These are phyloP conservation scores for Pyrenula aspistea DNA, from an alignment of 495 filamentous ascomycete genomes.

Conservation along the genomic window DNA sequence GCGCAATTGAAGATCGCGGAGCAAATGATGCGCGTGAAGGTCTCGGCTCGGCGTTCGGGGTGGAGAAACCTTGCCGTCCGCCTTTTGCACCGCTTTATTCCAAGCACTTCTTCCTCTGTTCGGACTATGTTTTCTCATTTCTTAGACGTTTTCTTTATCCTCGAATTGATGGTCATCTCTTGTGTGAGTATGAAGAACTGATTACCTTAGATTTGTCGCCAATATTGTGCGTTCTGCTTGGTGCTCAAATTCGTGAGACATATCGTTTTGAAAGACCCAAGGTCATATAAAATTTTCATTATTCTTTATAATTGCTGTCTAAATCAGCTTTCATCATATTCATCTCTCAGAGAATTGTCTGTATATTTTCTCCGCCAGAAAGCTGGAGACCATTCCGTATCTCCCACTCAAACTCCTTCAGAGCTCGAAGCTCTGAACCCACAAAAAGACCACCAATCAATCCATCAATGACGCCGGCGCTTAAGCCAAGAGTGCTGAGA, in stretches of 20 bases:
- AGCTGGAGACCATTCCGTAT: conserved; percentile 34
- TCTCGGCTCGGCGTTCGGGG: conserved; percentile 5
- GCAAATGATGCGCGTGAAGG: conserved; percentile 4
- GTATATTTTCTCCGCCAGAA: background rate
- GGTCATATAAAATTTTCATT: no score
- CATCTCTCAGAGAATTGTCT: background rate
- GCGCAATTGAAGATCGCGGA: background rate
- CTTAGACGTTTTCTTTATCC: no score
- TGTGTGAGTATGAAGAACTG: no score
- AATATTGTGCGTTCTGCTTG: no score
- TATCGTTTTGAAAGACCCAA: no score
- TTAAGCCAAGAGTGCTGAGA: conserved; percentile 62
- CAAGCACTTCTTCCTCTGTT: conserved; percentile 12
- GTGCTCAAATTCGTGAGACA: no score
- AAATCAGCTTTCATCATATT: background rate
- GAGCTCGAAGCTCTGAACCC: conserved; percentile 62
- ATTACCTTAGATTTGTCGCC: no score
- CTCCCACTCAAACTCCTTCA: conserved; percentile 96
- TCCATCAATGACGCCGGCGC: conserved; percentile 67
- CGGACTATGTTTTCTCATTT: no score
- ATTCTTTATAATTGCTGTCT: background rate
- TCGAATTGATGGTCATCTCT: no score
- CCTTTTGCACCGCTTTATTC: conserved; percentile 3
- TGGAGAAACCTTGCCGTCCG: background rate
- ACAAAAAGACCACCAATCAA: conserved; percentile 81